A percentile compares a stretch with the other conserved stretches of the same genome.
These are phyloP conservation scores for Magnusiomyces fungicola DNA, from an alignment of 1,139 yeast species.

Conservation along the genomic window DNA sequence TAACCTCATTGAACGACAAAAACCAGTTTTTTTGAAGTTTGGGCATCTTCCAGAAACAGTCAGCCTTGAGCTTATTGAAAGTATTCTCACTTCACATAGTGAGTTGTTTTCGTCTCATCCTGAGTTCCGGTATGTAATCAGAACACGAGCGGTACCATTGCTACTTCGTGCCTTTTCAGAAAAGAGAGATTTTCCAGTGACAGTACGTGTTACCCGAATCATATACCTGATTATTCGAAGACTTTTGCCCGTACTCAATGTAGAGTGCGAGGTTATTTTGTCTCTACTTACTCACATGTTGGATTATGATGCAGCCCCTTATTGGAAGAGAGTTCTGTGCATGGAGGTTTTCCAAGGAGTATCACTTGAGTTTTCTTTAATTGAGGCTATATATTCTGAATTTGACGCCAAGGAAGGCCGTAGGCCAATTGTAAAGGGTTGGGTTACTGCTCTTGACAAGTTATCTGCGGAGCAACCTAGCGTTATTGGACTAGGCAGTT, in stretches of 20 bases:
- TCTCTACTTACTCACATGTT: slow-evolving; percentile 65
- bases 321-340: slow-evolving; percentile 68
- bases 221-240: slow-evolving; percentile 52
- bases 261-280: slow-evolving; percentile 75
- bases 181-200: slow-evolving; percentile 50
- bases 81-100: slow-evolving; percentile 52
- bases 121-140: slow-evolving; percentile 58
- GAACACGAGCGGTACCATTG: slow-evolving; percentile 67
- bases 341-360: slow-evolving; percentile 63
- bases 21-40: slow-evolving; percentile 46
- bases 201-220: slow-evolving; percentile 68
- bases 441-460: slow-evolving; percentile 41
- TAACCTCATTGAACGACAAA: slow-evolving; percentile 51
- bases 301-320: slow-evolving; percentile 42
- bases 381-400: slow-evolving; percentile 47
- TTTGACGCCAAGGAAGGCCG: slow-evolving; percentile 56
- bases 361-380: slow-evolving; percentile 47
- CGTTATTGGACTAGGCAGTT: slow-evolving; percentile 23
- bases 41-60: slow-evolving; percentile 56
- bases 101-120: slow-evolving; percentile 47
- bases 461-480: slow-evolving; percentile 24
- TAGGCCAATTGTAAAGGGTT: slow-evolving; percentile 54
- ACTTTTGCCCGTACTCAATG: slow-evolving; percentile 53
- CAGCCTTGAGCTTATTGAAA: slow-evolving; percentile 75
- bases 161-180: slow-evolving; percentile 61